Evolutionary conservation across 805 yeast species (phyloP).

Genomic region (Torulaspora quercuum): DNA sequence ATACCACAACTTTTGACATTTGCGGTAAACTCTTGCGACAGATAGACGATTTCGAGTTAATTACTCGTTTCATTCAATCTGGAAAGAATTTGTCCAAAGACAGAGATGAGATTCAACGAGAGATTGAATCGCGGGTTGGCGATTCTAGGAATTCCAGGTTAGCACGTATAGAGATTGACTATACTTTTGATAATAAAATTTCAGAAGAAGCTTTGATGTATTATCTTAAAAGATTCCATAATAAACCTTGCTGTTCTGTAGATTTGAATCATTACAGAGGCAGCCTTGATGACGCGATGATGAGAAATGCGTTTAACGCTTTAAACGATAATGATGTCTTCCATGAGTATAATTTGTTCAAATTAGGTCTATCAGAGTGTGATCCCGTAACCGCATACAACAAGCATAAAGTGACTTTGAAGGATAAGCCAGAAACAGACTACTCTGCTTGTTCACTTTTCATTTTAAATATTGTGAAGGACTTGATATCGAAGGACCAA

Average conservation of each 20-base stretch:
- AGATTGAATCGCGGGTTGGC: conserved; percentile 30
- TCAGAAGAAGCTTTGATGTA: conserved; percentile 34
- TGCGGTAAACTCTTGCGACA: conserved; percentile 44
- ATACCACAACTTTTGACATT: conserved; percentile 43
- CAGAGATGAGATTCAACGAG: conserved; percentile 33
- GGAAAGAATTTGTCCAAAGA: conserved; percentile 60
- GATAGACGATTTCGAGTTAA: conserved; percentile 63
- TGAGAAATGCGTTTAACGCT: conserved; percentile 18
- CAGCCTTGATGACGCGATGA: conserved; percentile 27
- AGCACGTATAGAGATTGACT: conserved; percentile 49
- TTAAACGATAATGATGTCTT: conserved; percentile 39
- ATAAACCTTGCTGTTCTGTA: conserved; percentile 61
- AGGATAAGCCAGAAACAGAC: conserved; percentile 54
- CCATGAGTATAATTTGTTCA: conserved; percentile 47
- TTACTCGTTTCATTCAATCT: conserved; percentile 41
- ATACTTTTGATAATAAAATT: conserved; percentile 18
- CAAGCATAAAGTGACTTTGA: conserved; percentile 38
- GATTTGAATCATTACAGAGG: conserved; percentile 48
- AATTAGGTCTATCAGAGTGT: conserved; percentile 23
- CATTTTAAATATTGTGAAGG: conserved; percentile 51
- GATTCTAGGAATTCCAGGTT: conserved; percentile 55
- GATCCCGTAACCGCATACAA: conserved; percentile 39
- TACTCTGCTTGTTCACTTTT: conserved; percentile 69
- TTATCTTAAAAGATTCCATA: conserved; percentile 47
- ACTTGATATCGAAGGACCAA: conserved; percentile 24